A percentile compares a stretch with the other conserved stretches of the same genome.
phyloP scores from a whole-genome alignment of 495 filamentous ascomycete species.

The Apodospora peruviana region DNA sequence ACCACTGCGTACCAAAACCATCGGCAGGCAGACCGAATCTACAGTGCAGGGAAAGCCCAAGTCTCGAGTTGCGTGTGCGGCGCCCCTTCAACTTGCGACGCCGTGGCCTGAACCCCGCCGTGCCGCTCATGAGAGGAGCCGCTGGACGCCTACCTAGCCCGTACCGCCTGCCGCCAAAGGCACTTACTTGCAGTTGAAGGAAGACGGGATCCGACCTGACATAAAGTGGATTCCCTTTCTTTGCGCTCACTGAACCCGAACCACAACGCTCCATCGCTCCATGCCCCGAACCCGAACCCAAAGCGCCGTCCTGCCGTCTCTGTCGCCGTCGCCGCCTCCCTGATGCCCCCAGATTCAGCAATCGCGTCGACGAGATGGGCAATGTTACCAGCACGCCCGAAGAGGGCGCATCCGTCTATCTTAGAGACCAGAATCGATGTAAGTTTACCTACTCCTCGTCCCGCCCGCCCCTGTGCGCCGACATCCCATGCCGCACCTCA shows the following conservation, averaged over 20 bases:
- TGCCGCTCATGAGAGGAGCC: constrained; percentile 1
- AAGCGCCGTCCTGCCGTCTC: neutral
- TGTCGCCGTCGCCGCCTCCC: neutral
- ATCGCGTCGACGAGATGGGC: constrained; percentile 61
- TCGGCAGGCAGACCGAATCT: no score
- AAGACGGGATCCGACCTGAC: no score
- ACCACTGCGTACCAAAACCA: no score
- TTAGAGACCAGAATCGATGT: constrained; percentile 91
- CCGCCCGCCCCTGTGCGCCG: neutral
- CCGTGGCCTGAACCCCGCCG: constrained; percentile 3
- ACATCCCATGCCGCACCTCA: neutral
- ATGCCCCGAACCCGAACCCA: neutral
- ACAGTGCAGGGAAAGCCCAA: no score
- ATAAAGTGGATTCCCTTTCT: neutral
- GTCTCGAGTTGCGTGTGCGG: no score
- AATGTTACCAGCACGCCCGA: constrained; percentile 88
- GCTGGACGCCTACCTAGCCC: neutral
- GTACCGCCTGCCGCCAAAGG: neutral
- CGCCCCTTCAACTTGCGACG: neutral
- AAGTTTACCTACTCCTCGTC: constrained; percentile 21
- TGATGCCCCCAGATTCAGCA: constrained; percentile 11
- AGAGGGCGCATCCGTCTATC: constrained; percentile 73
- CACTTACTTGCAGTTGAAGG: neutral
- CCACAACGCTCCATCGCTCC: neutral
- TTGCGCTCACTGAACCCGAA: neutral